These are phyloP conservation scores for Auricularia heimuer DNA, from an alignment of 768 basidiomycete genomes.

Conservation along the genomic window DNA sequence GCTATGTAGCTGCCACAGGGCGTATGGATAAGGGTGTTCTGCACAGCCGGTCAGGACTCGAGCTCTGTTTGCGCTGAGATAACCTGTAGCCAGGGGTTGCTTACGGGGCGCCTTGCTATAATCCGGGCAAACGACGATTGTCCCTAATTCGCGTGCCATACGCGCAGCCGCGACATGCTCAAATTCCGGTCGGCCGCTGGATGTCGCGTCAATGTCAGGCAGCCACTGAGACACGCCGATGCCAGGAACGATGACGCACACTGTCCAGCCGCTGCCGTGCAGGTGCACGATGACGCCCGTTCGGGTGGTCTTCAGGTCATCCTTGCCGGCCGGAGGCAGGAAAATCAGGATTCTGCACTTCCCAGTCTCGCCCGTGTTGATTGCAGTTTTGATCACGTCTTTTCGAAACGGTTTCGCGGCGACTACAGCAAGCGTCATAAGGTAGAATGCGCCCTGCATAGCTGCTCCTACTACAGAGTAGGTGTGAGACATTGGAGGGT, in stretches of 20 bases:
- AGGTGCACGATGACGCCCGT: slow-evolving; percentile 8
- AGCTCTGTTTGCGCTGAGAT: too few species aligned
- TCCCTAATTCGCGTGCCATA: slow-evolving; percentile 9
- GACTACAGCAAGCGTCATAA: not conserved
- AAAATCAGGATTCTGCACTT: not conserved
- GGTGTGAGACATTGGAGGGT: too few species aligned
- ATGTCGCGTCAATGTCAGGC: not conserved
- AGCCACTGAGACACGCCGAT: not conserved
- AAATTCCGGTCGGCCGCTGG: slow-evolving; percentile 10
- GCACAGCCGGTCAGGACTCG: not conserved
- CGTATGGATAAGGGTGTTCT: slow-evolving; percentile 11
- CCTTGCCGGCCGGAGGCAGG: not conserved
- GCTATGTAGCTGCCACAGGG: slow-evolving; percentile 6
- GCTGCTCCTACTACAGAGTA: not conserved
- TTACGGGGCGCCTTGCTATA: slow-evolving; percentile 11
- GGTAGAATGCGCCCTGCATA: not conserved
- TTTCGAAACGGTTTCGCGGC: not conserved
- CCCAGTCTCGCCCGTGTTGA: not conserved
- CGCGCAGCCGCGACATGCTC: slow-evolving; percentile 9
- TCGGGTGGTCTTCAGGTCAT: not conserved
- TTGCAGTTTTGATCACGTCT: not conserved
- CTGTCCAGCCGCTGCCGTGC: slow-evolving; percentile 12
- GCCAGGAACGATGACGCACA: slow-evolving; percentile 7
- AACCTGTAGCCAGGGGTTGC: not conserved
- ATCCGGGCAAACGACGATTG: slow-evolving; percentile 11